Evolutionary conservation across 352 stramenopile species (phyloP).

Genomic region (Phytophthora sp.): DNA sequence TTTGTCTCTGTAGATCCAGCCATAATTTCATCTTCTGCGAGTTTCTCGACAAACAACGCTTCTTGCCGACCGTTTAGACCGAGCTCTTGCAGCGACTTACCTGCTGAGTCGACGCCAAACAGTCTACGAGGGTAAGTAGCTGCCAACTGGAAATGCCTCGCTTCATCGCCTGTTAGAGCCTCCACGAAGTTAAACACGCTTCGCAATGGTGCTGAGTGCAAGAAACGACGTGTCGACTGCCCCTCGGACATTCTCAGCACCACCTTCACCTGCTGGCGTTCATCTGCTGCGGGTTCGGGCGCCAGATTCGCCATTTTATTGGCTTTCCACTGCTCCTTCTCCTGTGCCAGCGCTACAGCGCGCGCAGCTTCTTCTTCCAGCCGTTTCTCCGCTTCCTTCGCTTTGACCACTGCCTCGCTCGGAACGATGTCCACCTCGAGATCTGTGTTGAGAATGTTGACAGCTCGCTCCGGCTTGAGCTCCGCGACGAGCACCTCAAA

Average conservation of each 20-base stretch:
- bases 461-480: slow-evolving; percentile 58
- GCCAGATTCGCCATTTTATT: slow-evolving; percentile 38
- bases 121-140: slow-evolving; percentile 69
- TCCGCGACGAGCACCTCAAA: slow-evolving; percentile 75
- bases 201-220: slow-evolving; percentile 35
- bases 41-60: slow-evolving; percentile 68
- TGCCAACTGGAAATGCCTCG: slow-evolving; percentile 50
- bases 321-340: slow-evolving; percentile 52
- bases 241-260: slow-evolving; percentile 56
- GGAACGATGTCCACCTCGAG: slow-evolving; percentile 83
- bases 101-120: slow-evolving; percentile 43
- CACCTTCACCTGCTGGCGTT: slow-evolving; percentile 54
- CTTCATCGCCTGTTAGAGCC: slow-evolving; percentile 53
- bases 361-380: slow-evolving; percentile 44
- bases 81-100: slow-evolving; percentile 57
- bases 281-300: slow-evolving; percentile 46
- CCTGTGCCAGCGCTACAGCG: slow-evolving; percentile 20
- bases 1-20: neutral
- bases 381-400: slow-evolving; percentile 40
- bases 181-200: slow-evolving; percentile 62
- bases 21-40: slow-evolving; percentile 8
- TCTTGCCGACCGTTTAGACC: slow-evolving; percentile 66
- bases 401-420: slow-evolving; percentile 56
- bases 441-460: slow-evolving; percentile 84
- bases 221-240: slow-evolving; percentile 56